Conservation (phyloP, 805 yeast genomes). For the Kuraishia molischiana region DNA sequence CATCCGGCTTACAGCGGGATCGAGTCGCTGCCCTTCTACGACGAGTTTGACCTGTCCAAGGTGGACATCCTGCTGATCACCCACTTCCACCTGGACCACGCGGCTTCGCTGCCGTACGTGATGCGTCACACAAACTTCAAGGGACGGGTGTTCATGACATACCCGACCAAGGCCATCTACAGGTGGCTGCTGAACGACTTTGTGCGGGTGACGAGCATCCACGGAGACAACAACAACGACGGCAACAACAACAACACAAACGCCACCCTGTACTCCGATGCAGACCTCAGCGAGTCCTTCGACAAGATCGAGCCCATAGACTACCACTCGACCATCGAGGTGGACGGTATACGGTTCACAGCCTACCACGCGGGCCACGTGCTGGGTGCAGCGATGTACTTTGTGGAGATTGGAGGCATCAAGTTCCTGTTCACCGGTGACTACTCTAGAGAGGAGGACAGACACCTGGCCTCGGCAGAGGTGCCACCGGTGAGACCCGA, state of each 20-base stretch:
- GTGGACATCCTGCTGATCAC: conserved; percentile 83
- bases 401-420: conserved; percentile 89
- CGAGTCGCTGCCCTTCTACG: conserved; percentile 89
- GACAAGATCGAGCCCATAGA: conserved; percentile 90
- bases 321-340: conserved; percentile 90
- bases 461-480: conserved; percentile 93
- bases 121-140: conserved; percentile 94
- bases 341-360: conserved; percentile 89
- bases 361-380: conserved; percentile 99
- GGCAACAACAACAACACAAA: conserved; percentile 22
- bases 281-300: conserved; percentile 78
- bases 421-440: conserved; percentile 92
- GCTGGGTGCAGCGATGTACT: conserved; percentile 96
- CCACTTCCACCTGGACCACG: conserved; percentile 97
- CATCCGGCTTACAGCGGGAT: conserved; percentile 93
- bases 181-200: conserved; percentile 93
- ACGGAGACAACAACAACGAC: conserved; percentile 34
- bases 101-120: conserved; percentile 95
- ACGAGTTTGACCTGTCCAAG: conserved; percentile 82
- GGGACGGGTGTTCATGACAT: conserved; percentile 98
- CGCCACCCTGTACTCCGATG: conserved; percentile 72
- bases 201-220: conserved; percentile 73
- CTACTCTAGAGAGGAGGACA: conserved; percentile 89
- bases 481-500: conserved; percentile 85
- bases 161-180: conserved; percentile 96